Percentiles rank a stretch among this genome's conserved stretches.
Evolutionary conservation across 345 rosid genomes (phyloP).

Genomic region (Salix viminalis): DNA sequence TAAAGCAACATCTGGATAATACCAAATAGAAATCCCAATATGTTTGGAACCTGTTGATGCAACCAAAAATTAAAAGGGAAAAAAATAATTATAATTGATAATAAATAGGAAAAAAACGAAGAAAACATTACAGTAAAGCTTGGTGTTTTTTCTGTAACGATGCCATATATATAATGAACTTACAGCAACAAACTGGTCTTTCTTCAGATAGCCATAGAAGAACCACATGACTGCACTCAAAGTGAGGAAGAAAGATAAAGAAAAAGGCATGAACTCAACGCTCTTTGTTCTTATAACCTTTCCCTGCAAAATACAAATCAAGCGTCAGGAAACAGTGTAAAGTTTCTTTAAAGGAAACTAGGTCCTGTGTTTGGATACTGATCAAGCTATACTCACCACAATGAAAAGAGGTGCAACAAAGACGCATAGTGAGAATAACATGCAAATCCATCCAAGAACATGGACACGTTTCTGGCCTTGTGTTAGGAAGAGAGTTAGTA

Average conservation of each 20-base stretch:
- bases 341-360: too few relatives aligned
- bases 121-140: too few relatives aligned
- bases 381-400: conserved; percentile 41
- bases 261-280: conserved; percentile 78
- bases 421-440: conserved; percentile 60
- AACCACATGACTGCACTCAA: conserved; percentile 88
- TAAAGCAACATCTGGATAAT: conserved; percentile 72
- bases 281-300: conserved; percentile 79
- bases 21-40: conserved; percentile 72
- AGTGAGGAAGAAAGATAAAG: conserved; percentile 72
- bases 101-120: too few relatives aligned
- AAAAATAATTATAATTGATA: too few relatives aligned
- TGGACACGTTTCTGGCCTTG: conserved; percentile 36
- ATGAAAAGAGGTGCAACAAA: conserved; percentile 84
- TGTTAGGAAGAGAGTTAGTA: conserved; percentile 39
- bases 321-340: background rate
- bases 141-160: too few relatives aligned
- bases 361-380: background rate
- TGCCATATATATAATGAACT: conserved; percentile 17
- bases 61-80: too few relatives aligned
- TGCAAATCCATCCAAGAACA: conserved; percentile 73
- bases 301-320: conserved; percentile 42
- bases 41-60: conserved; percentile 60
- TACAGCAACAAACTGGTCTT: conserved; percentile 70
- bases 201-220: conserved; percentile 62